These are phyloP conservation scores for Mycena epipterygia DNA, from an alignment of 768 basidiomycete species.

Conservation along the genomic window DNA sequence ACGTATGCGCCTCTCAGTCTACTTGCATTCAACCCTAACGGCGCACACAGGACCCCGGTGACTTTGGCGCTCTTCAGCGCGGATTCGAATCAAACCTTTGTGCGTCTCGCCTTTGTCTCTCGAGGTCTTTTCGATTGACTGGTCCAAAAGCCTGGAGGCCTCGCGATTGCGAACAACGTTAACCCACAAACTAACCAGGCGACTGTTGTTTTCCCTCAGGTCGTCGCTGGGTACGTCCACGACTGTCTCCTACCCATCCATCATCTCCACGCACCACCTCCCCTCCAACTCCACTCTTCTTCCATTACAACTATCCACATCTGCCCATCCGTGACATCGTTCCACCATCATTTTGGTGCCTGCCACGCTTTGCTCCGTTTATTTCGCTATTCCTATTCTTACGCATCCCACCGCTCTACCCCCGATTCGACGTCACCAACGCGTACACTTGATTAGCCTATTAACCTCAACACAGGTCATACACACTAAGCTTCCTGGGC, in stretches of 20 bases:
- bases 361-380: not conserved
- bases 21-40: not conserved
- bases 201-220: not conserved
- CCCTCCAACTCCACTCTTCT: no score
- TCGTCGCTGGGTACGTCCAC: slow-evolving; percentile 3
- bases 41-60: not conserved
- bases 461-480: not conserved
- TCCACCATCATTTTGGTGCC: not conserved
- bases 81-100: slow-evolving; percentile 8
- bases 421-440: not conserved
- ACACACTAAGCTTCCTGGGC: not conserved
- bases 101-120: not conserved
- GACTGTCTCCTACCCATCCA: not conserved
- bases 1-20: slow-evolving; percentile 6
- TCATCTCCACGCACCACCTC: no score
- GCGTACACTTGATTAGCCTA: not conserved
- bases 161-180: slow-evolving; percentile 20
- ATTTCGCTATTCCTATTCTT: no score
- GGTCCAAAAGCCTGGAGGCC: not conserved
- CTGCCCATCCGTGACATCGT: not conserved
- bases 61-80: slow-evolving; percentile 25
- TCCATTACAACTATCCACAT: not conserved
- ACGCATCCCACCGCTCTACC: not conserved
- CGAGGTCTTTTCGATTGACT: not conserved
- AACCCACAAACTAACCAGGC: slow-evolving; percentile 11